Percentiles rank a stretch among this genome's conserved stretches.
Conservation (phyloP, 352 stramenopile species). For the Halophytophthora polymorphica region DNA sequence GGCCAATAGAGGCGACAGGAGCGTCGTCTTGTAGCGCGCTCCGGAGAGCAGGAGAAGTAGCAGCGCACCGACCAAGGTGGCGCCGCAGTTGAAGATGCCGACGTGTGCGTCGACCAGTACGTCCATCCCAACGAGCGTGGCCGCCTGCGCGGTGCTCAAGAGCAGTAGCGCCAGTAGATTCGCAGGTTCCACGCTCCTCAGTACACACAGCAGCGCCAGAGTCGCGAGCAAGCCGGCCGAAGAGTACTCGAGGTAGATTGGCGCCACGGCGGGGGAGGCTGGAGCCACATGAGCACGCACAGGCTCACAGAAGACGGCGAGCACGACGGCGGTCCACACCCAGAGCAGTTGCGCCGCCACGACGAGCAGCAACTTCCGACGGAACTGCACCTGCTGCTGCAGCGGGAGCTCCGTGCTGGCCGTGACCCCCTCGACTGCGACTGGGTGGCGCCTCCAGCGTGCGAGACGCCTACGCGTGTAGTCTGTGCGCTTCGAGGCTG, state of each 20-base stretch:
- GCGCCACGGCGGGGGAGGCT: conserved; percentile 8
- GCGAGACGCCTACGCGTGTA: conserved; percentile 21
- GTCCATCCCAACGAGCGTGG: conserved; percentile 29
- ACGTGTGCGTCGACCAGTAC: conserved; percentile 31
- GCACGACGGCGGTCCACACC: conserved; percentile 20
- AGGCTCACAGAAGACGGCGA: conserved; percentile 19
- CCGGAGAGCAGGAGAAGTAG: conserved; percentile 24
- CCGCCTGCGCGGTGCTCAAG: conserved; percentile 28
- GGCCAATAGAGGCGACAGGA: no score
- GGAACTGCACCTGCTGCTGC: conserved; percentile 25
- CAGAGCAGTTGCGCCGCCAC: conserved; percentile 26
- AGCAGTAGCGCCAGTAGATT: conserved; percentile 30
- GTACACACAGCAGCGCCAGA: conserved; percentile 25
- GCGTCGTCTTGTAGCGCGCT: conserved; percentile 4
- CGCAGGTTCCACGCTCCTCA: conserved; percentile 24
- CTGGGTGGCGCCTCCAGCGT: conserved; percentile 13
- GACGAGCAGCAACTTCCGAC: conserved; percentile 29
- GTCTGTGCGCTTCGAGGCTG: conserved; percentile 6
- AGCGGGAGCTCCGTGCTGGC: conserved; percentile 26
- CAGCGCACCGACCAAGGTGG: conserved; percentile 30
- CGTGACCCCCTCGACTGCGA: conserved; percentile 21
- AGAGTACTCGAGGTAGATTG: conserved; percentile 8
- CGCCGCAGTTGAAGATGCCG: conserved; percentile 37
- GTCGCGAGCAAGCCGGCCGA: conserved; percentile 3
- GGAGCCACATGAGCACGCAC: conserved; percentile 15